Percentiles rank a stretch among this genome's conserved stretches.
phyloP scores from a whole-genome alignment of 306 rosid species.

The Amphicarpaea edgeworthii region DNA sequence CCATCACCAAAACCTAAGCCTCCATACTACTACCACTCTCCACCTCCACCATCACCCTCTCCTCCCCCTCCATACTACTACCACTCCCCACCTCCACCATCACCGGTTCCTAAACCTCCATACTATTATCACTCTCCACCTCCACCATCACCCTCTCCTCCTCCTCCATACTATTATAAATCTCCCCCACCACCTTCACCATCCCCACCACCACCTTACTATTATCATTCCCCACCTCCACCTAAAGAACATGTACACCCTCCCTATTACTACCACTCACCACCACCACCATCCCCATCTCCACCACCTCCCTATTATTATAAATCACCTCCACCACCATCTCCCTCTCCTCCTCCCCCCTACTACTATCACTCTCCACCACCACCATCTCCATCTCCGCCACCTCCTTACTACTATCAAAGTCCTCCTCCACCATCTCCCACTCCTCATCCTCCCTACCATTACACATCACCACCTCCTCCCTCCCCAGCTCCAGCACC shows the following conservation, averaged over 20 bases:
- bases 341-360: slow-evolving; percentile 34
- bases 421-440: slow-evolving; percentile 55
- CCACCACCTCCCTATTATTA: slow-evolving; percentile 49
- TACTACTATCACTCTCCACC: slow-evolving; percentile 51
- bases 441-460: slow-evolving; percentile 53
- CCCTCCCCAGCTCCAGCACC: slow-evolving; percentile 54
- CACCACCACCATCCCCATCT: slow-evolving; percentile 40
- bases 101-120: slow-evolving; percentile 22
- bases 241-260: slow-evolving; percentile 46
- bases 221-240: slow-evolving; percentile 51
- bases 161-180: slow-evolving; percentile 30
- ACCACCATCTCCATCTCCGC: slow-evolving; percentile 45
- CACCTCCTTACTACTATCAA: slow-evolving; percentile 53
- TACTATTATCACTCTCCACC: slow-evolving; percentile 41
- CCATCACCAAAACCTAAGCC: slow-evolving; percentile 39
- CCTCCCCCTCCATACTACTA: slow-evolving; percentile 46
- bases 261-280: slow-evolving; percentile 34
- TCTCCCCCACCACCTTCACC: slow-evolving; percentile 51
- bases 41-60: slow-evolving; percentile 46
- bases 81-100: slow-evolving; percentile 49
- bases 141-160: slow-evolving; percentile 17
- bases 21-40: slow-evolving; percentile 43
- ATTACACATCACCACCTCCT: slow-evolving; percentile 57
- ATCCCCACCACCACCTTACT: slow-evolving; percentile 31
- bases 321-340: slow-evolving; percentile 43